Base-by-base conservation (phyloP, 2,329 filamentous ascomycete species). In the Botrytis galanthina region DNA sequence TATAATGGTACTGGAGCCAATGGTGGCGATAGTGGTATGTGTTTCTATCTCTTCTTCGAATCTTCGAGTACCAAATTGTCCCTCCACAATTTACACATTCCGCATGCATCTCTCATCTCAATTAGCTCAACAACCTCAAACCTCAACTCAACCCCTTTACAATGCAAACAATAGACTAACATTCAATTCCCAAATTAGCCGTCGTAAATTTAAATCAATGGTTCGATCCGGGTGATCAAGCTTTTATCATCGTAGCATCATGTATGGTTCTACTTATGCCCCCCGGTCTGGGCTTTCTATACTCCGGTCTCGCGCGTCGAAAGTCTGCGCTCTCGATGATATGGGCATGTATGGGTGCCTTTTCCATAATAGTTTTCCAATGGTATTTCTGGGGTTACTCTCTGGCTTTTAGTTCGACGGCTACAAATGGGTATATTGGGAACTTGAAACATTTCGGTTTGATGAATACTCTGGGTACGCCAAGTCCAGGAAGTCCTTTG, bases 381-480 rank as follows among this genome's bases (percentile, higher is more conserved):
- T 99, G 96, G 96, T 98, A 98, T 81, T 98, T 99, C 83, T 98
- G 96, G 95, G 96, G 96, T 54, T 99, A 97, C 84, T 97, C 95
- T 22, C 87, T 99, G 75, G 95, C 95, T 70, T 98, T 98, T 84
- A 96, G 93, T 80, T 87, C 88, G 61, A 90, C 90, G 22, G 93
- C 91, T 7, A 94, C 89, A 78, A 98, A 93, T 84, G 92, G 93
- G 71, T 98, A 93, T 85, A 98, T 99, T 81, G 96, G 96, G 72
- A 90, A 98, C 82, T 85, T 99, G 73, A 88, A 91, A 78, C 93
- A 97, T 83, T 97, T 98, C 79, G 96, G 94, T 75, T 87, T 99
- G 79, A 91, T 89, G 86, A 93, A 94, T 80, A 93, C 94, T 3
- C 87, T 97, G 79, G 96, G 89, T 71, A 86, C 87, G 63, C 95